Percentiles rank a stretch among this genome's conserved stretches.
phyloP scores from a whole-genome alignment of 768 basidiomycete genomes.

The Strobilomyces dryophilus region DNA sequence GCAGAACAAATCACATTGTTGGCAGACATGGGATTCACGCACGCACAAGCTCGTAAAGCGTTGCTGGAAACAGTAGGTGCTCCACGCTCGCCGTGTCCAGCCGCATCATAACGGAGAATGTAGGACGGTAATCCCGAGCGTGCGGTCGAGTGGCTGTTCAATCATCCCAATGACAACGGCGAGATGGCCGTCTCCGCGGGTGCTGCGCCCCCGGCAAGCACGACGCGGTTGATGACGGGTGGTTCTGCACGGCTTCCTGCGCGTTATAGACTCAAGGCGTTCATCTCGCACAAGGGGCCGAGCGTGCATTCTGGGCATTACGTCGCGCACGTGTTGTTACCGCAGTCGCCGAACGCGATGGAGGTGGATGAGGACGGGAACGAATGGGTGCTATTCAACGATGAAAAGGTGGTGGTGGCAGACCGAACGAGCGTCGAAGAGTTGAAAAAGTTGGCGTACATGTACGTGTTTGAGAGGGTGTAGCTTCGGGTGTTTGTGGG shows the following conservation, averaged over 20 bases:
- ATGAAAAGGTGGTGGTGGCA: slow-evolving; percentile 92
- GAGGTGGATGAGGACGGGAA: slow-evolving; percentile 31
- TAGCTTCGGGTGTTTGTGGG: not conserved
- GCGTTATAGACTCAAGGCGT: slow-evolving; percentile 79
- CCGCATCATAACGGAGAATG: too few relatives aligned
- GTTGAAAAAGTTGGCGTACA: slow-evolving; percentile 82
- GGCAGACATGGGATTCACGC: slow-evolving; percentile 89
- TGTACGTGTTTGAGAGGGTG: slow-evolving; percentile 81
- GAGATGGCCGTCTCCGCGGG: slow-evolving; percentile 41
- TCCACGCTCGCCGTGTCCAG: too few relatives aligned
- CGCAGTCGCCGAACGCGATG: slow-evolving; percentile 20
- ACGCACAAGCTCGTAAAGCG: slow-evolving; percentile 80
- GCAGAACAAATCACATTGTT: slow-evolving; percentile 70
- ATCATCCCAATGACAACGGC: slow-evolving; percentile 82
- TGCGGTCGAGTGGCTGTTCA: slow-evolving; percentile 96
- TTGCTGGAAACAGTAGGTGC: slow-evolving; percentile 73
- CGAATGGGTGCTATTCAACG: slow-evolving; percentile 91
- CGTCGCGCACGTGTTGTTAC: slow-evolving; percentile 67
- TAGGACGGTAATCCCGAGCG: slow-evolving; percentile 75
- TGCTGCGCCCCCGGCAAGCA: slow-evolving; percentile 11
- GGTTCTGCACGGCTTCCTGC: slow-evolving; percentile 69
- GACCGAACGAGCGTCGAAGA: slow-evolving; percentile 77
- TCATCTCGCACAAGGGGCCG: slow-evolving; percentile 96
- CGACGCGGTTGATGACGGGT: slow-evolving; percentile 4
- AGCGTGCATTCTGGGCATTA: slow-evolving; percentile 95